Evolutionary conservation across 2,329 filamentous ascomycete species (phyloP).

Genomic region (Aotearoamyces nothofagi): DNA sequence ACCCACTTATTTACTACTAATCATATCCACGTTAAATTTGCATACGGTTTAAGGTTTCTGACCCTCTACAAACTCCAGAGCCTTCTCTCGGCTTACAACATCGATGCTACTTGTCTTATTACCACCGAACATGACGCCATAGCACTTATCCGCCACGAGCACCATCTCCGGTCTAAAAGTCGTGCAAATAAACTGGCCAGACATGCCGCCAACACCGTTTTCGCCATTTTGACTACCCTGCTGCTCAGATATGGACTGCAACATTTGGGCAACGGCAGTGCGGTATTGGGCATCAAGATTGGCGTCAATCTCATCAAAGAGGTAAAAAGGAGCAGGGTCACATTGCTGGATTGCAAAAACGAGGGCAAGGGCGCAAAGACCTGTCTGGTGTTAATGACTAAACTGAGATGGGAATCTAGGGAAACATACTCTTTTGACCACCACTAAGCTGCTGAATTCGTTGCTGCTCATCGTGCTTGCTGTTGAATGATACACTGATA

Average conservation of each 20-base stretch:
- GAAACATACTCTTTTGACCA: slow-evolving; percentile 72
- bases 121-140: slow-evolving; percentile 78
- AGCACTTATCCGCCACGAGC: slow-evolving; percentile 90
- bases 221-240: slow-evolving; percentile 35
- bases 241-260: slow-evolving; percentile 60
- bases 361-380: slow-evolving; percentile 88
- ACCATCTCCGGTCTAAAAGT: slow-evolving; percentile 97
- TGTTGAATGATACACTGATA: slow-evolving; percentile 97
- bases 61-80: slow-evolving; percentile 86
- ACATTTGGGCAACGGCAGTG: slow-evolving; percentile 81
- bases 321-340: slow-evolving; percentile 94
- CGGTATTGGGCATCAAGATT: slow-evolving; percentile 97
- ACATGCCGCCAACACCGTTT: slow-evolving; percentile 23
- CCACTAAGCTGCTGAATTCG: slow-evolving; percentile 93
- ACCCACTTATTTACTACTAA: not conserved
- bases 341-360: slow-evolving; percentile 99
- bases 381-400: slow-evolving; percentile 25
- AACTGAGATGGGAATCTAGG: slow-evolving; percentile 1
- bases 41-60: slow-evolving; percentile 34
- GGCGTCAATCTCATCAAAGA: slow-evolving; percentile 97
- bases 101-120: slow-evolving; percentile 93
- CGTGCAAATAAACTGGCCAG: slow-evolving; percentile 89
- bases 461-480: slow-evolving; percentile 95
- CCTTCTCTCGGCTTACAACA: slow-evolving; percentile 75
- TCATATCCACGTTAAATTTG: slow-evolving; percentile 8